Percentiles rank a stretch among this genome's conserved stretches.
phyloP scores from a whole-genome alignment of 306 rosid genomes.

The Medicago ruthenica region DNA sequence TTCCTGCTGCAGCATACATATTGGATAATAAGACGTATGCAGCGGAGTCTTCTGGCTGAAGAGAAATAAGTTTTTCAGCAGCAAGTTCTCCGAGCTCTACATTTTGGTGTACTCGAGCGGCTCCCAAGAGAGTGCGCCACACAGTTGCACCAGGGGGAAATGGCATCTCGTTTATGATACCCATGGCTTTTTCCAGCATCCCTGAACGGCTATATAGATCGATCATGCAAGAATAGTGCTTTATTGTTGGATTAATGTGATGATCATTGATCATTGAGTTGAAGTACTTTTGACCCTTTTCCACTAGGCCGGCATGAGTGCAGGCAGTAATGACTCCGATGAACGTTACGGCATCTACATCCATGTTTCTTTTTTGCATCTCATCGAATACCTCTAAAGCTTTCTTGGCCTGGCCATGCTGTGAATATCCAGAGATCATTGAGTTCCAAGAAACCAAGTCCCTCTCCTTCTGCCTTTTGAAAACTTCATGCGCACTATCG shows the following conservation, averaged over 20 bases:
- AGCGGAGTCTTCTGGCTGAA: conserved; percentile 81
- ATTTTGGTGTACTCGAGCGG: conserved; percentile 75
- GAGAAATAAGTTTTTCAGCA: conserved; percentile 80
- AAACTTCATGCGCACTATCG: conserved; percentile 81
- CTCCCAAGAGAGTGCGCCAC: conserved; percentile 87
- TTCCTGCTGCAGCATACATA: conserved; percentile 80
- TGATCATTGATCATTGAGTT: conserved; percentile 62
- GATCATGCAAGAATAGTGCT: conserved; percentile 89
- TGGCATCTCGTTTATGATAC: conserved; percentile 71
- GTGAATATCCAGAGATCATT: conserved; percentile 88
- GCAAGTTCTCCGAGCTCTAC: conserved; percentile 80
- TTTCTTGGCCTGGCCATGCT: conserved; percentile 84
- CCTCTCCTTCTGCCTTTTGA: conserved; percentile 82
- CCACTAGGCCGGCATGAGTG: conserved; percentile 82
- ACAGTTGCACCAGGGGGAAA: conserved; percentile 70
- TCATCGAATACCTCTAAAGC: conserved; percentile 75
- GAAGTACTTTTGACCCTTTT: conserved; percentile 76
- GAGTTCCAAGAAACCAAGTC: conserved; percentile 97
- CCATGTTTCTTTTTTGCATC: conserved; percentile 59
- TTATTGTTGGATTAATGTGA: conserved; percentile 64
- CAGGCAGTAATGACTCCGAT: conserved; percentile 86
- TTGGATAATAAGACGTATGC: conserved; percentile 85
- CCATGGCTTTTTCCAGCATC: conserved; percentile 68
- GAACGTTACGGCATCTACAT: conserved; percentile 78
- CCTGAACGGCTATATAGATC: conserved; percentile 93